phyloP scores from a whole-genome alignment of 345 rosid genomes.

The Linum trigynum region DNA sequence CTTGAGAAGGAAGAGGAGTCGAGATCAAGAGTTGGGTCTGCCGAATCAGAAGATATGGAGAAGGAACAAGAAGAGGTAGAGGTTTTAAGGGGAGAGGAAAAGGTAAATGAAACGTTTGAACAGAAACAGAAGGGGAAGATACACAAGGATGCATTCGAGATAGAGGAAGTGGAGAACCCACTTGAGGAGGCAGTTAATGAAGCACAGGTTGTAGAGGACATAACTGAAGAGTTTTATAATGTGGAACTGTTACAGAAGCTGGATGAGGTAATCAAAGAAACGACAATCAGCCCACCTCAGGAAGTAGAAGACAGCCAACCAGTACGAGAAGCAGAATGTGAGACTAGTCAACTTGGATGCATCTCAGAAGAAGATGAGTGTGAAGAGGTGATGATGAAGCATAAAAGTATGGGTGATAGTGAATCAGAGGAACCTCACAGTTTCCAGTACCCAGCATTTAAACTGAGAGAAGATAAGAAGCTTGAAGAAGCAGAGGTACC shows the following conservation, averaged over 20 bases:
- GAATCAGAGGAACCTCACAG: slow-evolving; percentile 9
- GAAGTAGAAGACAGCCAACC: neutral
- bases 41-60: slow-evolving; percentile 31
- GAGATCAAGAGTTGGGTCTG: slow-evolving; percentile 23
- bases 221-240: neutral
- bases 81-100: slow-evolving; percentile 27
- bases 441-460: slow-evolving; percentile 9
- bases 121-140: slow-evolving; percentile 14
- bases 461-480: slow-evolving; percentile 18
- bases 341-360: neutral
- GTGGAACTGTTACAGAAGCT: neutral
- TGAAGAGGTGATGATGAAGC: slow-evolving; percentile 1
- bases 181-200: neutral
- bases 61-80: slow-evolving; percentile 24
- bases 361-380: neutral
- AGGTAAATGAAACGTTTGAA: slow-evolving; percentile 22
- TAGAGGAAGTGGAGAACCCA: neutral
- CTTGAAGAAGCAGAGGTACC: slow-evolving; percentile 19
- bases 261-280: neutral
- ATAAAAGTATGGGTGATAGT: neutral
- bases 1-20: slow-evolving; percentile 37
- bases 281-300: neutral
- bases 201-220: neutral
- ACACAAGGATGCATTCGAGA: slow-evolving; percentile 21
- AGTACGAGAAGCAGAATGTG: neutral